Evolutionary conservation across 169 alveolate genomes (phyloP).

Genomic region (Cyclospora cayetanensis): DNA sequence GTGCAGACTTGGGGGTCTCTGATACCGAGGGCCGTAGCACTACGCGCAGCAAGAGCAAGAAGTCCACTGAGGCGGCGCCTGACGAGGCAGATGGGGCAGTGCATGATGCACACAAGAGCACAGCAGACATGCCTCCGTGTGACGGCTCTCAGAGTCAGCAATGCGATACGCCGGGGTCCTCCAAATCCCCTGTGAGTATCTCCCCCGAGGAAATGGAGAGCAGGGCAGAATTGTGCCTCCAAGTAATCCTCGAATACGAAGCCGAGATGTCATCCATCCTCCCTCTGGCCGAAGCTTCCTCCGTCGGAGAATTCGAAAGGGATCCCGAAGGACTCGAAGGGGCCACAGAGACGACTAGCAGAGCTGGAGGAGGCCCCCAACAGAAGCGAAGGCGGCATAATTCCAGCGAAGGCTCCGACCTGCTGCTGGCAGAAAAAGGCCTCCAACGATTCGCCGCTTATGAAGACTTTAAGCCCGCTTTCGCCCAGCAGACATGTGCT

Average conservation of each 20-base stretch:
- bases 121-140: too few species aligned
- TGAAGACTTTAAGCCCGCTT: neutral
- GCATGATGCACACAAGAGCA: too few species aligned
- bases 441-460: constrained; percentile 19
- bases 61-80: too few species aligned
- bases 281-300: neutral
- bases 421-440: neutral
- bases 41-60: too few species aligned
- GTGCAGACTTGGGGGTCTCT: too few species aligned
- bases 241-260: constrained; percentile 35
- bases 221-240: neutral
- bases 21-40: too few species aligned
- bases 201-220: neutral
- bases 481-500: neutral
- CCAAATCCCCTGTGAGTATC: neutral
- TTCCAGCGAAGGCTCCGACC: neutral
- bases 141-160: too few species aligned
- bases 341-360: neutral
- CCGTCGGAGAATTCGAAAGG: neutral
- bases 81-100: too few species aligned
- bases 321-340: neutral
- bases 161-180: too few species aligned
- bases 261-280: neutral
- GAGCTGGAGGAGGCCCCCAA: too few species aligned
- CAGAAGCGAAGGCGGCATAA: too few species aligned